Evolutionary conservation across 2,329 filamentous ascomycete species (phyloP).

Genomic region (Talaromyces sp.): DNA sequence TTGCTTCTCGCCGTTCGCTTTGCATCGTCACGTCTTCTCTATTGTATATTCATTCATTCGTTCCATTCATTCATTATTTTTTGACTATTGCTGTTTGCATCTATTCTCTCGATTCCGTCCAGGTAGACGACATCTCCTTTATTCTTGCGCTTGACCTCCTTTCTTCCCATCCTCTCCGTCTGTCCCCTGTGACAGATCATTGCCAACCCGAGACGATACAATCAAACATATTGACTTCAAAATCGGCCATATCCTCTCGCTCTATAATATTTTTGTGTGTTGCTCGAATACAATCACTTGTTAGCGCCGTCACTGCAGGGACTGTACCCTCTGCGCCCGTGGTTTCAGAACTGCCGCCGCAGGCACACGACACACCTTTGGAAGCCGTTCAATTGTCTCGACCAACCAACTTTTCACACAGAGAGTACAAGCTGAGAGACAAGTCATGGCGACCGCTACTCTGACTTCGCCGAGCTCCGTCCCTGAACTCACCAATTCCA

Average conservation of each 20-base stretch:
- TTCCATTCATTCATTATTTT: slow-evolving; percentile 16
- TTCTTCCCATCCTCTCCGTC: slow-evolving; percentile 23
- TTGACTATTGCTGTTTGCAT: slow-evolving; percentile 4
- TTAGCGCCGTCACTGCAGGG: slow-evolving; percentile 4
- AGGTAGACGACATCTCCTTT: slow-evolving; percentile 23
- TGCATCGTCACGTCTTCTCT: neutral
- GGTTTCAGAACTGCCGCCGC: neutral
- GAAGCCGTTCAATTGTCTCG: neutral
- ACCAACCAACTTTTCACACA: neutral
- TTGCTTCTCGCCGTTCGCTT: neutral
- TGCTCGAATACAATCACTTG: neutral
- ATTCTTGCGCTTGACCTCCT: slow-evolving; percentile 16
- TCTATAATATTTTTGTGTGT: neutral
- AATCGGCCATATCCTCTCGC: neutral
- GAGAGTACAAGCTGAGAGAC: neutral
- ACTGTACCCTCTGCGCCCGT: neutral
- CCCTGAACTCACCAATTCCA: slow-evolving; percentile 77
- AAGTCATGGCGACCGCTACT: slow-evolving; percentile 17
- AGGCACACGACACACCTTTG: slow-evolving; percentile 4
- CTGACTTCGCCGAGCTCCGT: slow-evolving; percentile 60
- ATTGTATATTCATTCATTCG: neutral
- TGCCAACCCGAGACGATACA: neutral
- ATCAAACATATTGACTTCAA: neutral
- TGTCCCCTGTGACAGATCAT: neutral
- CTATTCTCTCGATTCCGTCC: slow-evolving; percentile 19